A percentile compares a stretch with the other conserved stretches of the same genome.
These are phyloP conservation scores for Exophiala xenobiotica DNA, from an alignment of 2,329 filamentous ascomycete species.

Conservation along the genomic window DNA sequence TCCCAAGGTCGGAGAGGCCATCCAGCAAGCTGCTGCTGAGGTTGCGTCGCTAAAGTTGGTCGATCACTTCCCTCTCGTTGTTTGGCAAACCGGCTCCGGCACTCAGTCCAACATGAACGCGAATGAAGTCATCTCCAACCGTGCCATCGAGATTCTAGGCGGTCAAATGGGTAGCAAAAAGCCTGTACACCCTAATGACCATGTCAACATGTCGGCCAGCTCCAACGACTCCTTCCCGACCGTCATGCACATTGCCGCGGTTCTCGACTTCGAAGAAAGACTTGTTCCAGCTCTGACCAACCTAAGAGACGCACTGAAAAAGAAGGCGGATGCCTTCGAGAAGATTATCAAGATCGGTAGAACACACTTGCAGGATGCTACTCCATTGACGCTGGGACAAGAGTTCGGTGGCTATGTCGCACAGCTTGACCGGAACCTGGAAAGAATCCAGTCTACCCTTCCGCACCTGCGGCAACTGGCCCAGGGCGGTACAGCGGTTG, in stretches of 20 bases:
- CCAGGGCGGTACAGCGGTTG: constrained; percentile 94
- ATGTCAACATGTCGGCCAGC: constrained; percentile 98
- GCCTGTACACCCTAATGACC: constrained; percentile 98
- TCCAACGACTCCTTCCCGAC: constrained; percentile 99
- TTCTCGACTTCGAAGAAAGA: constrained; percentile 84
- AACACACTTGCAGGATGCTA: constrained; percentile 96
- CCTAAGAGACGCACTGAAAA: constrained; percentile 79
- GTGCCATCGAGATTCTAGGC: constrained; percentile 95
- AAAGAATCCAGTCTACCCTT: constrained; percentile 77
- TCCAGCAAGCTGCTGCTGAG: constrained; percentile 90
- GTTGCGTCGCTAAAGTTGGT: constrained; percentile 90
- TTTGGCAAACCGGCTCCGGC: constrained; percentile 98
- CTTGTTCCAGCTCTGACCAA: constrained; percentile 80
- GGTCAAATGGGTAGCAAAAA: constrained; percentile 95
- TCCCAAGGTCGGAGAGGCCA: constrained; percentile 84
- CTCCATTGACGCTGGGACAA: constrained; percentile 89
- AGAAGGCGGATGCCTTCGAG: constrained; percentile 85
- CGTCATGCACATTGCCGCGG: constrained; percentile 98
- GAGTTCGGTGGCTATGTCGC: constrained; percentile 98
- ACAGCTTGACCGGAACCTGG: constrained; percentile 86
- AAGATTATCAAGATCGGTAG: constrained; percentile 98
- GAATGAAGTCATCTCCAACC: constrained; percentile 99
- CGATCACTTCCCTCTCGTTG: constrained; percentile 96
- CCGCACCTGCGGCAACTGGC: constrained; percentile 84
- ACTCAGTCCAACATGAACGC: constrained; percentile 99